Evolutionary conservation across 1,284 basidiomycete species (phyloP).

Genomic region (Leccinum insolens): DNA sequence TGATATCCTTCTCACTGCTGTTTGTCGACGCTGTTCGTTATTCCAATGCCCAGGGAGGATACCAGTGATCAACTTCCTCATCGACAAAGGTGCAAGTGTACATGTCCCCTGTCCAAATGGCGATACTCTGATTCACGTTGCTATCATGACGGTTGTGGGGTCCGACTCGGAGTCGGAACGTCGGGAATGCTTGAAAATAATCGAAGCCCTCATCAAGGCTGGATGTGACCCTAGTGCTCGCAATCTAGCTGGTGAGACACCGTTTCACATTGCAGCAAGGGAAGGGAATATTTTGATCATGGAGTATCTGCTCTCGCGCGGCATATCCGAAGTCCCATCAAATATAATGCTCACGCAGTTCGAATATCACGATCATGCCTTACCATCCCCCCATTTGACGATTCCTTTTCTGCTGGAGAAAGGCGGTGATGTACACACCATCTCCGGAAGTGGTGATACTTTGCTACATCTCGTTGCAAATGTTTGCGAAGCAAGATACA

Average conservation of each 20-base stretch:
- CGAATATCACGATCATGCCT: too few species aligned
- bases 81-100: background rate
- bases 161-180: too few species aligned
- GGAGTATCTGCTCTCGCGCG: slow-evolving; percentile 11
- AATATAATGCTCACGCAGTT: slow-evolving; percentile 1
- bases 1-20: background rate
- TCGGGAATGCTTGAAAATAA: background rate
- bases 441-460: background rate
- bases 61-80: background rate
- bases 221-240: slow-evolving; percentile 5
- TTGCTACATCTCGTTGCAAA: too few species aligned
- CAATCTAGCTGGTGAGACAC: background rate
- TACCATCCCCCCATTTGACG: too few species aligned
- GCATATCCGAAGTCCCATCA: background rate
- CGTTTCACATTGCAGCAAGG: slow-evolving; percentile 1
- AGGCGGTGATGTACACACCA: background rate
- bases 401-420: slow-evolving; percentile 5
- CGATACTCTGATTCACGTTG: background rate
- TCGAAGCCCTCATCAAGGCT: slow-evolving; percentile 1
- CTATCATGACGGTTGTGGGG: background rate
- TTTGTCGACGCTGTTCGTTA: background rate
- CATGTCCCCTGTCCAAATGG: background rate
- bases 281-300: background rate
- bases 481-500: too few species aligned
- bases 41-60: too few species aligned